A percentile compares a stretch with the other conserved stretches of the same genome.
These are phyloP conservation scores for Neonectria sp. DNA, from an alignment of 2,329 filamentous ascomycete species.

Conservation along the genomic window DNA sequence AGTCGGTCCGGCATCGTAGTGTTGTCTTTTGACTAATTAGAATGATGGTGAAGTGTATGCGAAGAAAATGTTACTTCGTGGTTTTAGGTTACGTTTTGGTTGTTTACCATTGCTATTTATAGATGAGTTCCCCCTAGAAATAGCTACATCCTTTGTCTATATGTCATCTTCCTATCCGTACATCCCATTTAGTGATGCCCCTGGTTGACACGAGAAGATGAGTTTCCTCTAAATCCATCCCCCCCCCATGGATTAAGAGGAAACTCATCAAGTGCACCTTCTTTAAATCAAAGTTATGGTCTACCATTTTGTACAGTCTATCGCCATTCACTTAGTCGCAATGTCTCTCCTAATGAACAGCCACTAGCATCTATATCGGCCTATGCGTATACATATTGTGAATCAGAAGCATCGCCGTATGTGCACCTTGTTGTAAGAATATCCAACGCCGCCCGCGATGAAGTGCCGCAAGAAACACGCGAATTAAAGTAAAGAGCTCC, in stretches of 20 bases:
- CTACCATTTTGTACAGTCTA: constrained; percentile 22
- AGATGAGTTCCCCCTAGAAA: no score
- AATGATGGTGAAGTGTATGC: no score
- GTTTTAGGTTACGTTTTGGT: no score
- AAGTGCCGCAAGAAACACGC: constrained; percentile 27
- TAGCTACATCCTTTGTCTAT: background rate
- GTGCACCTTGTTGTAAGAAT: constrained; percentile 30
- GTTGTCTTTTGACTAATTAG: no score
- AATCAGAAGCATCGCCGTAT: constrained; percentile 28
- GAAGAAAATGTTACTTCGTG: no score
- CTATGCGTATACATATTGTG: constrained; percentile 24
- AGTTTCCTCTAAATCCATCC: background rate
- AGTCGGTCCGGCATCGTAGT: no score
- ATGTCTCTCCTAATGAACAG: constrained; percentile 17
- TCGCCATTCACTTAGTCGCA: constrained; percentile 1
- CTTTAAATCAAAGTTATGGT: background rate
- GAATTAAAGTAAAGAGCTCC: constrained; percentile 11
- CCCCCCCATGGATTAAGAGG: background rate
- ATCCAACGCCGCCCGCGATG: constrained; percentile 32
- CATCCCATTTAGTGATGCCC: background rate
- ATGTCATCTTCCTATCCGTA: background rate
- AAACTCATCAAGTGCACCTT: background rate
- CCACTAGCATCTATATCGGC: constrained; percentile 30
- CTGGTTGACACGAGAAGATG: background rate
- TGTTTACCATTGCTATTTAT: no score